Base-by-base conservation (phyloP, 1,284 basidiomycete genomes). In the Singerocomus inundabilis region DNA sequence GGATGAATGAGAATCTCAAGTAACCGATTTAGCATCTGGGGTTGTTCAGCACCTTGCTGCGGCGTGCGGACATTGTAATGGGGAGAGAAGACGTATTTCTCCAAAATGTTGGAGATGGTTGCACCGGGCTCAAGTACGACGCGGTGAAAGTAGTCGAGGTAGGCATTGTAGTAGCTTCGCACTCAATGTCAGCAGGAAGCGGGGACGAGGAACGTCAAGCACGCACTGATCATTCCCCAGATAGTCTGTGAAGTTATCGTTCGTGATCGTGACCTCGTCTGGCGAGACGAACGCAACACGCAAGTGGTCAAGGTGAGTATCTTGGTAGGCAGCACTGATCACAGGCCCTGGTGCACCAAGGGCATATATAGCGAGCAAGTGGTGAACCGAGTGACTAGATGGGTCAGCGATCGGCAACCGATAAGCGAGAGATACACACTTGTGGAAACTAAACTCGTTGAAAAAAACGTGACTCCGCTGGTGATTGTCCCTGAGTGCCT, bases 1-100 rank as follows among this genome's bases (percentile, higher is more conserved):
- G 84, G 83, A 52, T 88, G 86, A 0, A 87, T 38, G 12, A 86
- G 64, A 11, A 80, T 81, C 7, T 76, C 74, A 9, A 85, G 54
- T 57, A 85, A 73, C 5, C 84, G 76, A 53, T 74, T 78, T 4
- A 86, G 62, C 83, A 88, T 85, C 54, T 76, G 66, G 1, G 81
- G 79, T 29, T 77, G 72, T 40, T 63, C 52, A 2, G 50, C 44
- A 6, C 57, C 61, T 13, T 60, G 48, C 29, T 51, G 36, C 0
- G 55, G 54, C 5, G 49, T 57, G n/a, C 62, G 61, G 32, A 64
- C 51, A 7, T 64, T 64, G 44, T 58, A 64, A 15, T 61, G 49
- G 18, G 46, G 34, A 11, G 63, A 64, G 39, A 64, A 67, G 11
- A 64, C 2, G 18, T 64, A 64, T 34, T 64, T 62, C 31, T 64